Base-by-base conservation (phyloP, 305 asterid species). In the Fraxinus dipetala region DNA sequence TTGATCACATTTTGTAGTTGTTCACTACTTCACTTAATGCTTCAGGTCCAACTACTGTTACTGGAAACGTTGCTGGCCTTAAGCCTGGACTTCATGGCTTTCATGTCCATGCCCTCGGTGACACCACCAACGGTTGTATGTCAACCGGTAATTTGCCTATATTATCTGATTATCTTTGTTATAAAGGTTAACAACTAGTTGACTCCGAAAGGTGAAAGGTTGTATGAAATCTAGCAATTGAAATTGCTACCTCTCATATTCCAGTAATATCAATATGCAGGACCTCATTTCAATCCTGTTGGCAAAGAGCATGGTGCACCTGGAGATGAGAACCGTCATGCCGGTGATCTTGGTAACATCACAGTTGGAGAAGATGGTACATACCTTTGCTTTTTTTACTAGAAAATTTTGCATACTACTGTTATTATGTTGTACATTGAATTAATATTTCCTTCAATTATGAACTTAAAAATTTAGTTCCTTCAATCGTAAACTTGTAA, bases 291-390 rank as follows among this genome's bases (percentile, higher is more conserved):
- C 85, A 94, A 96, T 84, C 99, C 99, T 72, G 88, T 79, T 89
- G 90, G 91, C 70, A 93, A 96, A 82, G 95, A 89, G 76, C 98
- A 96, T 70, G 99, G 99, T 85, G 90, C 98, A 84, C 98, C 99
- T 43, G 91, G 84, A 28, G 99, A 95, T 79, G 95, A 91, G 83
- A 40, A n/a, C 83, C 98, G 98, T 77, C 99, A 95, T 88, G 99
- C 99, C 75, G 99, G 98, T 90, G 98, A 95, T 91, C 99, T 95
- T 84, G 99, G 98, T 18, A 95, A 95, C 83, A 80, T 95, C 83
- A 92, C 86, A 72, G 98, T 85, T 82, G 94, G 92, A 30, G 94
- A 89, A 28, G 97, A 95, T 87, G 99, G 99, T 95, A 89, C 48
- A 43, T 26, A 69, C 82, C 72, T 72, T 76, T 70, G 32, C 24